phyloP scores from a whole-genome alignment of 768 basidiomycete species.

The Podaxis sp. region DNA sequence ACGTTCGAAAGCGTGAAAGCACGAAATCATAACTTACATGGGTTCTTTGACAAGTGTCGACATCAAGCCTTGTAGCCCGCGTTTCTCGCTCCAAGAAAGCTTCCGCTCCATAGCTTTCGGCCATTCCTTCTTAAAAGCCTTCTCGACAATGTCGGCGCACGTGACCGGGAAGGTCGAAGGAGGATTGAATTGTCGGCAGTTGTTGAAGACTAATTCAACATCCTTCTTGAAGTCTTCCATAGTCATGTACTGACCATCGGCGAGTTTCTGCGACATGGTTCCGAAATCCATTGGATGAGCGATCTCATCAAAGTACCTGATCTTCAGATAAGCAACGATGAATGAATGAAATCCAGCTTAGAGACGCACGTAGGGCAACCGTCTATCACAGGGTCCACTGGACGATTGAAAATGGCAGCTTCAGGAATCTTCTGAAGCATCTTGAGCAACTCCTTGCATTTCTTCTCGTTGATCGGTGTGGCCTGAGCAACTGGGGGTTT shows the following conservation, averaged over 20 bases:
- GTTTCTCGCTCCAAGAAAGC: constrained; percentile 78
- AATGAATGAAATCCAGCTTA: neutral
- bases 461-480: constrained; percentile 76
- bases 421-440: constrained; percentile 61
- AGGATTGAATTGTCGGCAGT: constrained; percentile 93
- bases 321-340: constrained; percentile 13
- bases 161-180: constrained; percentile 70
- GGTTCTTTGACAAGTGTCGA: constrained; percentile 68
- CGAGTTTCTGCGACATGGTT: constrained; percentile 73
- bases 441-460: constrained; percentile 73
- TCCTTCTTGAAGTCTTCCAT: constrained; percentile 86
- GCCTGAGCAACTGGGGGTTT: constrained; percentile 33
- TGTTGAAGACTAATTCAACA: constrained; percentile 78
- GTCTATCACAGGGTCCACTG: constrained; percentile 81
- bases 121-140: constrained; percentile 85
- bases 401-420: constrained; percentile 69
- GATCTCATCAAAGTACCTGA: constrained; percentile 91
- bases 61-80: constrained; percentile 70
- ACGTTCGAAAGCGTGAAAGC: neutral
- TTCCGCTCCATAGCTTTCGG: constrained; percentile 69
- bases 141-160: constrained; percentile 75
- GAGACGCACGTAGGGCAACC: constrained; percentile 86
- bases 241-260: constrained; percentile 63
- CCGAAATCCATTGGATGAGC: constrained; percentile 91
- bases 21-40: constrained; percentile 42